Evolutionary conservation across 2,329 filamentous ascomycete genomes (phyloP), one percentile per base, ranked within the genome.

Genomic region (Phoma sp.): DNA sequence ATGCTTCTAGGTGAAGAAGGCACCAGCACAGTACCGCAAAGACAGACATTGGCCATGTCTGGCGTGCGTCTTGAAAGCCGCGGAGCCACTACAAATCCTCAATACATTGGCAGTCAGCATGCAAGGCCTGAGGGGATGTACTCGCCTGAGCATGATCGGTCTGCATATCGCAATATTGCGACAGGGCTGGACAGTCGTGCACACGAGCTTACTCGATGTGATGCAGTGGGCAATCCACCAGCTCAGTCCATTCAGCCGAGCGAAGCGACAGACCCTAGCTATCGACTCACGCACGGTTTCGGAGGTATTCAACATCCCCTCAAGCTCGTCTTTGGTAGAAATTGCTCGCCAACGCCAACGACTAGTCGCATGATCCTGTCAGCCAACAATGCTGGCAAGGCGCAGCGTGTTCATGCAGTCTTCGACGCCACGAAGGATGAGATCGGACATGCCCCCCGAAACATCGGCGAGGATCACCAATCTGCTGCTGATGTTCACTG

Each of bases 1-100:
- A 75, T 76, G 71, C 63, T 75, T 8, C 71, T 76, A 46, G 72
- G 73, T 44, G 60, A 70, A 43, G 58, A 69, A 47, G 43, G 41
- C 22, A 18, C 49, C 32, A 52, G 60, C 46, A 52, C 55, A 56
- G 46, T 43, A 39, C 47, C 42, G 41, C 45, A 30, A 39, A 23
- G 18, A 22, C 14, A 30, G 8, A 27, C 41, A 49, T 36, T 37
- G 23, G 25, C 18, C 9, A 18, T 32, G 6, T 29, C 22, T 7
- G 24, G 23, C 22, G 8, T 30, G n/a, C 13, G 24, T 35, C 18
- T 9, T 36, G 25, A 11, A 14, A 29, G 25, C 24, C 39, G 29
- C 24, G 18, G 4, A 35, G 33, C 30, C 33, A 13, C 30, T 14
- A 10, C 35, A n/a, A 14, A 37, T 7, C 25, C 30, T 2, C 24